These are phyloP conservation scores for Wallacemonas collosoma DNA, from an alignment of 208 protist species.

Conservation along the genomic window DNA sequence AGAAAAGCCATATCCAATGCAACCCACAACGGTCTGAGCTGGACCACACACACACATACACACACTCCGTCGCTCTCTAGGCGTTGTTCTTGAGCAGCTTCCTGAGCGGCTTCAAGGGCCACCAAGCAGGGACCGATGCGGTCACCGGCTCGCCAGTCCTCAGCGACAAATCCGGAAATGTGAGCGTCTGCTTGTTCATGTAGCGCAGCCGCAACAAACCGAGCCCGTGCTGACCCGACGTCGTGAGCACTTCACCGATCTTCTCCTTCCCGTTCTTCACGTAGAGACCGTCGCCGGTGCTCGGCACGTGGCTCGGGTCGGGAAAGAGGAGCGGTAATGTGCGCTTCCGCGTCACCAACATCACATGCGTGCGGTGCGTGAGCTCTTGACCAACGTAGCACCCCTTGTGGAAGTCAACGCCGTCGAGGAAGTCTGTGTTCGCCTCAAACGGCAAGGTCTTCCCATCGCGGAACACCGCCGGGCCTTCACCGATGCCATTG, in stretches of 20 bases:
- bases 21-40: too few relatives aligned
- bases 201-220: conserved; percentile 78
- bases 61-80: background rate
- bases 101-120: conserved; percentile 67
- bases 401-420: conserved; percentile 94
- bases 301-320: background rate
- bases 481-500: conserved; percentile 87
- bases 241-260: conserved; percentile 65
- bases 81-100: conserved; percentile 69
- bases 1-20: too few relatives aligned
- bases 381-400: conserved; percentile 97
- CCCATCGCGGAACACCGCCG: conserved; percentile 52
- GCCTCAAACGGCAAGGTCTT: conserved; percentile 91
- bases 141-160: conserved; percentile 38
- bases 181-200: conserved; percentile 53
- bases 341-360: conserved; percentile 93
- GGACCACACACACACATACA: too few relatives aligned
- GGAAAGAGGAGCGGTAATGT: conserved; percentile 77
- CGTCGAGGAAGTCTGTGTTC: conserved; percentile 91
- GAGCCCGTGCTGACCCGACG: conserved; percentile 49
- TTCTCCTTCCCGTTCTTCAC: conserved; percentile 39
- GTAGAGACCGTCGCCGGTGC: conserved; percentile 50
- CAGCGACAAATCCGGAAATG: conserved; percentile 44
- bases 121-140: conserved; percentile 66
- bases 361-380: conserved; percentile 94